These are phyloP conservation scores for Botryotinia calthae DNA, from an alignment of 2,329 filamentous ascomycete genomes.

Conservation along the genomic window DNA sequence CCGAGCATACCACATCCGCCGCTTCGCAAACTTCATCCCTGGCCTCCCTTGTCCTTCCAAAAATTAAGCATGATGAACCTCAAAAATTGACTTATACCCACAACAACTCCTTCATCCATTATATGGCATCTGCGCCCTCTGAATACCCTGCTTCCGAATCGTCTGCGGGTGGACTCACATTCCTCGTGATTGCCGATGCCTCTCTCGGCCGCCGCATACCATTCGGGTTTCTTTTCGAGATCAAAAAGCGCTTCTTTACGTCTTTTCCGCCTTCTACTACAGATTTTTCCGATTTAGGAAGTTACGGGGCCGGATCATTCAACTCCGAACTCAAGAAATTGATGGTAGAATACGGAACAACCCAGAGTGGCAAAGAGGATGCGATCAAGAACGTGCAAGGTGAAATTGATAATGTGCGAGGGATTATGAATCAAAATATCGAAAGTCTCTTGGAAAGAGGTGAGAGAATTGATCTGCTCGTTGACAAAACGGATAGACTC, in stretches of 20 bases:
- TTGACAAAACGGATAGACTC: conserved; percentile 93
- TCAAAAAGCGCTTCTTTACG: conserved; percentile 81
- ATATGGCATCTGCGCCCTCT: conserved; percentile 80
- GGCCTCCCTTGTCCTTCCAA: conserved; percentile 90
- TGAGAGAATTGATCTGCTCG: conserved; percentile 87
- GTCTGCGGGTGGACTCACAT: conserved; percentile 80
- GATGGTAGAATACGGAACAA: conserved; percentile 82
- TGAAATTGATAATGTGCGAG: conserved; percentile 88
- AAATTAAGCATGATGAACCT: conserved; percentile 76
- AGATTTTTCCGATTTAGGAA: conserved; percentile 74
- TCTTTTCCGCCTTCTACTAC: conserved; percentile 64
- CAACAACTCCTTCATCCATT: conserved; percentile 90
- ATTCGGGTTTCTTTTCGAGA: conserved; percentile 88
- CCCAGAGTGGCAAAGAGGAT: conserved; percentile 71
- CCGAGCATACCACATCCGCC: conserved; percentile 86
- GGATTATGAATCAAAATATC: conserved; percentile 95
- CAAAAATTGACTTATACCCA: conserved; percentile 95
- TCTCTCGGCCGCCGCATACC: conserved; percentile 82
- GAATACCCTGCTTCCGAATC: conserved; percentile 53
- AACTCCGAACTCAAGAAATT: conserved; percentile 73
- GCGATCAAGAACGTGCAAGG: conserved; percentile 78
- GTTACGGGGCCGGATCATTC: conserved; percentile 88
- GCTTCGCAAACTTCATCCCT: conserved; percentile 81
- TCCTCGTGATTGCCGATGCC: conserved; percentile 82
- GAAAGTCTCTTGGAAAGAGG: conserved; percentile 85